These are phyloP conservation scores for Phaeotremella fagi DNA, from an alignment of 768 basidiomycete genomes.

Conservation along the genomic window DNA sequence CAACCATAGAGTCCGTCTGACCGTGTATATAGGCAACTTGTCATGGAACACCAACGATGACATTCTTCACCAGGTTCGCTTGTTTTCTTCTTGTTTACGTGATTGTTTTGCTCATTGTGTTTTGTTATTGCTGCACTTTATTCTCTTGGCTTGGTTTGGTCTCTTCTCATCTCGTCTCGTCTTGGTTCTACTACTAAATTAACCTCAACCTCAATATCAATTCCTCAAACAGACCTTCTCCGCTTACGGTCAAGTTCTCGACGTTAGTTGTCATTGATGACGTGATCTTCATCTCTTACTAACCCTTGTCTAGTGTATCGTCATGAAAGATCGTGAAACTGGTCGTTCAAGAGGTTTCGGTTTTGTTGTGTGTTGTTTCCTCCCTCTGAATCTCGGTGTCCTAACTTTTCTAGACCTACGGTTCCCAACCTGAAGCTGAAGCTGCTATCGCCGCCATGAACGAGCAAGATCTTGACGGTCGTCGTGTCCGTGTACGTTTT, in stretches of 20 bases:
- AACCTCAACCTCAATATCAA: background rate
- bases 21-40: slow-evolving; percentile 48
- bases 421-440: slow-evolving; percentile 60
- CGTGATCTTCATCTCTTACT: background rate
- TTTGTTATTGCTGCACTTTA: background rate
- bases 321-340: slow-evolving; percentile 98
- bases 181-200: background rate
- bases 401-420: slow-evolving; percentile 41
- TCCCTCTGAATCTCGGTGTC: background rate
- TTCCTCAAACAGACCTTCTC: slow-evolving; percentile 67
- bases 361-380: slow-evolving; percentile 63
- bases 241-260: slow-evolving; percentile 72
- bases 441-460: slow-evolving; percentile 71
- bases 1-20: too few relatives aligned
- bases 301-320: slow-evolving; percentile 65
- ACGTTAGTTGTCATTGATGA: slow-evolving; percentile 66
- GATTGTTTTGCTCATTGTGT: background rate
- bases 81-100: slow-evolving; percentile 13
- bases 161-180: slow-evolving; percentile 4
- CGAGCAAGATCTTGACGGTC: slow-evolving; percentile 89
- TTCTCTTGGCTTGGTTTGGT: background rate
- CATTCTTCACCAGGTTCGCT: slow-evolving; percentile 70
- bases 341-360: slow-evolving; percentile 96
- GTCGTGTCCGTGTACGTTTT: slow-evolving; percentile 64
- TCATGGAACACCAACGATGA: slow-evolving; percentile 76